phyloP scores from a whole-genome alignment of 768 basidiomycete species.

The Kwoniella bestiolae region DNA sequence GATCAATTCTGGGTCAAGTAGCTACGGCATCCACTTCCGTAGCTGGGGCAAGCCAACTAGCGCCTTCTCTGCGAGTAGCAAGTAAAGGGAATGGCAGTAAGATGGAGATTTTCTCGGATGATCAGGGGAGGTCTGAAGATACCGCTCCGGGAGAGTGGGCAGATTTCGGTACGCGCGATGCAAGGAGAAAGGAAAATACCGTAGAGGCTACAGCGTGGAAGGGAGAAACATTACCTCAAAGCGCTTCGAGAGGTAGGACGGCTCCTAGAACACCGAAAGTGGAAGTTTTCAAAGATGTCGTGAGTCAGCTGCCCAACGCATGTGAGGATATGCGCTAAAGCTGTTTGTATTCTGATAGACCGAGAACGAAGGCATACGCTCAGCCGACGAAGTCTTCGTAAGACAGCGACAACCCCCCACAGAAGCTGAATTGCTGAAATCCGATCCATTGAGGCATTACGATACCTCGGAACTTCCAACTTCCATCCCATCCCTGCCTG shows the following conservation, averaged over 20 bases:
- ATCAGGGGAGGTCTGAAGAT: constrained; percentile 37
- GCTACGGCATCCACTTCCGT: constrained; percentile 58
- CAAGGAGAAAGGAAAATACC: constrained; percentile 59
- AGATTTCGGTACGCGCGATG: constrained; percentile 60
- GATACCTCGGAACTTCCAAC: constrained; percentile 25
- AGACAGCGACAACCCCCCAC: constrained; percentile 41
- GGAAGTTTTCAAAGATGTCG: constrained; percentile 61
- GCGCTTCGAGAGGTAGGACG: constrained; percentile 40
- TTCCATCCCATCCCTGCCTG: constrained; percentile 36
- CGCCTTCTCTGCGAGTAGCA: constrained; percentile 33
- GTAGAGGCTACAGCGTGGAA: constrained; percentile 58
- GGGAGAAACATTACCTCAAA: constrained; percentile 59
- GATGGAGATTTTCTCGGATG: constrained; percentile 57
- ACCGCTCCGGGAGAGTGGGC: constrained; percentile 56
- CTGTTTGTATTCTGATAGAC: constrained; percentile 25
- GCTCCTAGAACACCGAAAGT: constrained; percentile 58
- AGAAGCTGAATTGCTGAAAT: constrained; percentile 59
- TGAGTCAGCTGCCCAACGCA: constrained; percentile 30
- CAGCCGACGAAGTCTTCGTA: constrained; percentile 55
- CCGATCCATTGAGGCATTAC: constrained; percentile 60
- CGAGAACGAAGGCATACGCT: constrained; percentile 35
- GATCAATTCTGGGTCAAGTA: constrained; percentile 46
- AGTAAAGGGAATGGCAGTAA: constrained; percentile 49
- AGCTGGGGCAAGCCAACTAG: constrained; percentile 39
- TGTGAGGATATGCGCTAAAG: background rate